Percentiles rank a stretch among this genome's conserved stretches.
These are phyloP conservation scores for Collybia nuda DNA, from an alignment of 768 basidiomycete genomes.

Conservation along the genomic window DNA sequence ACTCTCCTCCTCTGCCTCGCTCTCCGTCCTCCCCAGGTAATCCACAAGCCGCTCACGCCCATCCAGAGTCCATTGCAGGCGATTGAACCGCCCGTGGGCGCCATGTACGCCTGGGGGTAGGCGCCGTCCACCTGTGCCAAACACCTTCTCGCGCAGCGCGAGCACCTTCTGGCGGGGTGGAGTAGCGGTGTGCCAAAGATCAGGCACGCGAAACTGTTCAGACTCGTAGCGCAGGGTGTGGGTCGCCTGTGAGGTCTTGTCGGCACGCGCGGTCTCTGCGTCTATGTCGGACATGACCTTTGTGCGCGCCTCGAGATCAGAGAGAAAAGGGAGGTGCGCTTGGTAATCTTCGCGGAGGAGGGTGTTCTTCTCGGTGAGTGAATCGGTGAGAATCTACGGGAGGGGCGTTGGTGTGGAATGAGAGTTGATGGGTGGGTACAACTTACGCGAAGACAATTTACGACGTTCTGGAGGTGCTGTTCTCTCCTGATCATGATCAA, in stretches of 20 bases:
- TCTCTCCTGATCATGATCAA: conserved; percentile 69
- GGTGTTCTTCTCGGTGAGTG: conserved; percentile 55
- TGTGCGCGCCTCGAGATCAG: conserved; percentile 44
- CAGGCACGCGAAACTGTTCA: conserved; percentile 62
- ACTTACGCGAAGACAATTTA: conserved; percentile 55
- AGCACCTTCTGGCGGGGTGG: conserved; percentile 64
- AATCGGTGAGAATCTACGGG: conserved; percentile 46
- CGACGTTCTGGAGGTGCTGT: conserved; percentile 63
- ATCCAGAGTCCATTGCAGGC: conserved; percentile 71
- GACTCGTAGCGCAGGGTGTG: conserved; percentile 72
- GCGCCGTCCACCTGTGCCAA: conserved; percentile 56
- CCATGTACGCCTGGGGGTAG: conserved; percentile 51
- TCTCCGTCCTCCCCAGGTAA: conserved; percentile 67
- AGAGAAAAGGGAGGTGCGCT: conserved; percentile 45
- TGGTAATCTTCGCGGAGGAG: conserved; percentile 60
- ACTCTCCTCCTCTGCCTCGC: conserved; percentile 74
- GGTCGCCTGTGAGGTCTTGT: conserved; percentile 58
- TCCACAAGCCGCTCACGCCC: conserved; percentile 65
- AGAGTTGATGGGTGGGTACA: not conserved
- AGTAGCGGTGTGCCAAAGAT: conserved; percentile 66
- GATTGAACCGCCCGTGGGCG: conserved; percentile 59
- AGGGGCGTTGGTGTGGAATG: conserved; percentile 7
- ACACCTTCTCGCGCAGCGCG: conserved; percentile 64
- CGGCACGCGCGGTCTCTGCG: conserved; percentile 44
- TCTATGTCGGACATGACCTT: conserved; percentile 53